Conservation (phyloP, 805 yeast genomes). For the Tetrapisispora iriomotensis region DNA sequence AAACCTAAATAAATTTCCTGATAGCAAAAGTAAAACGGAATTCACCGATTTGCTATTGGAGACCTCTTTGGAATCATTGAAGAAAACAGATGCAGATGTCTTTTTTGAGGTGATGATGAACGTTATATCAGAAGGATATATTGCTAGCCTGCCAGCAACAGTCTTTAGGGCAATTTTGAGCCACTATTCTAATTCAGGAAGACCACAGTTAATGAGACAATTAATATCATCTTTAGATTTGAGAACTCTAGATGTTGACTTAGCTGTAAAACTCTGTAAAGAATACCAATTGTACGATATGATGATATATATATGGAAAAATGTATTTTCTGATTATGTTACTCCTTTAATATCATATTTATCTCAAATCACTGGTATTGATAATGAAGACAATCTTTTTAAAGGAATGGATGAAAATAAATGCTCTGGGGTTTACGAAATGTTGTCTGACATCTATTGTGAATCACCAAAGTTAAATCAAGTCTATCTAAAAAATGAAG, state of each 20-base stretch:
- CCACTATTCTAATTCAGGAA: constrained; percentile 33
- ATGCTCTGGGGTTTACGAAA: neutral
- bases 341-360: constrained; percentile 62
- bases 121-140: constrained; percentile 38
- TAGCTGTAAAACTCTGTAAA: constrained; percentile 54
- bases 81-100: constrained; percentile 18
- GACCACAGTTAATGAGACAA: constrained; percentile 49
- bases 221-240: constrained; percentile 62
- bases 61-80: constrained; percentile 7
- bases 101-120: constrained; percentile 48
- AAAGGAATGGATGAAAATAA: neutral
- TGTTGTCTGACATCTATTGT: neutral
- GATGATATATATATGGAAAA: constrained; percentile 61
- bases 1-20: constrained; percentile 2
- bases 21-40: neutral
- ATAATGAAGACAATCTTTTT: neutral
- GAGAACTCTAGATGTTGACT: constrained; percentile 63
- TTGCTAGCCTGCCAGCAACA: constrained; percentile 48
- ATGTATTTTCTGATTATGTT: constrained; percentile 54
- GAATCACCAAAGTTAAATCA: neutral
- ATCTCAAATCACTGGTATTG: constrained; percentile 13
- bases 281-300: constrained; percentile 50
- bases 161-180: constrained; percentile 55
- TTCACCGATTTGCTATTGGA: constrained; percentile 9
- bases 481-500: constrained; percentile 4